A percentile compares a stretch with the other conserved stretches of the same genome.
Conservation (phyloP, 2,329 filamentous ascomycete species). For the Cordyceps farinosa region DNA sequence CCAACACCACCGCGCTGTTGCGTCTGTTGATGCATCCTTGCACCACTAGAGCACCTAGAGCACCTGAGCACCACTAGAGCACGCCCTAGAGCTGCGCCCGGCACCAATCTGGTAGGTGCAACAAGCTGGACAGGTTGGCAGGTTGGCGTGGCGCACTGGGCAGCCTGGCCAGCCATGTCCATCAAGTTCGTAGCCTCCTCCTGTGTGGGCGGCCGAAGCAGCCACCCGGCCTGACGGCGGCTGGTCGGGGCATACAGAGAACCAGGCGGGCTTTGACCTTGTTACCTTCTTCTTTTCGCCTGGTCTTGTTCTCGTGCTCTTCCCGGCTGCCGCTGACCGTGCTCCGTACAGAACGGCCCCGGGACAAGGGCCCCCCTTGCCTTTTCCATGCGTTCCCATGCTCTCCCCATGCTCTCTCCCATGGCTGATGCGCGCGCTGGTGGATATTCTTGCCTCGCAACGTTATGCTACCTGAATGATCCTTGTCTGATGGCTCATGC, state of each 20-base stretch:
- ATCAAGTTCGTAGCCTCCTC: too few species aligned
- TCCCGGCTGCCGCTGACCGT: neutral
- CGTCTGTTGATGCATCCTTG: neutral
- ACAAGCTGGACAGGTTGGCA: neutral
- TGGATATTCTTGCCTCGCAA: slow-evolving; percentile 1
- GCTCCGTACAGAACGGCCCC: neutral
- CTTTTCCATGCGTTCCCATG: neutral
- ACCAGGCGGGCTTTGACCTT: slow-evolving; percentile 4
- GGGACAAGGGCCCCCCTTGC: neutral
- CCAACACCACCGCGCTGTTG: neutral
- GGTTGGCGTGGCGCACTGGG: neutral
- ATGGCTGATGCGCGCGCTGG: neutral
- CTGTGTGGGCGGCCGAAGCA: neutral
- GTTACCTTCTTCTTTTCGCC: slow-evolving; percentile 13
- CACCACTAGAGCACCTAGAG: neutral
- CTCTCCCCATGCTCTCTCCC: neutral
- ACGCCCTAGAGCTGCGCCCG: neutral
- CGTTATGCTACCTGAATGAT: neutral
- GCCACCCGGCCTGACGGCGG: slow-evolving; percentile 6
- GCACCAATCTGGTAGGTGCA: slow-evolving; percentile 7
- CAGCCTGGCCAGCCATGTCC: neutral
- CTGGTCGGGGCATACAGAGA: neutral
- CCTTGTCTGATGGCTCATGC: neutral
- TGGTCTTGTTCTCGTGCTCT: neutral
- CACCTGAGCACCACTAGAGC: neutral